Conservation (phyloP, 2,329 filamentous ascomycete genomes). For the Periconia macrospinosa region DNA sequence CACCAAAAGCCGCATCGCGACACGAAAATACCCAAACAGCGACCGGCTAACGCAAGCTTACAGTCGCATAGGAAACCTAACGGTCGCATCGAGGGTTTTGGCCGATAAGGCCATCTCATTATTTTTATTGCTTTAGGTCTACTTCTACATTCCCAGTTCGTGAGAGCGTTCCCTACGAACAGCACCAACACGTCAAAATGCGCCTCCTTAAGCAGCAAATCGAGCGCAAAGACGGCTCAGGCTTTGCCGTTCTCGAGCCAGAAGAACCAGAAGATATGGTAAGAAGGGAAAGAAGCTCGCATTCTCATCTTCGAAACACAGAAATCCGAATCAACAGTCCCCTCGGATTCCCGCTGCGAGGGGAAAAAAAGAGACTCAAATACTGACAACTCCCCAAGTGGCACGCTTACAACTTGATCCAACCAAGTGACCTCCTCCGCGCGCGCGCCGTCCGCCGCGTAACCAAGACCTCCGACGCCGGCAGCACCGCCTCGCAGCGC, state of each 20-base stretch:
- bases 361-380: background rate
- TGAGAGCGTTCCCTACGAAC: background rate
- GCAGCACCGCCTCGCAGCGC: slow-evolving; percentile 64
- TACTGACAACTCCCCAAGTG: slow-evolving; percentile 53
- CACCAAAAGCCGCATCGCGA: too few relatives aligned
- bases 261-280: slow-evolving; percentile 79
- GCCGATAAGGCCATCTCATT: too few relatives aligned
- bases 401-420: slow-evolving; percentile 75
- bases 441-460: slow-evolving; percentile 69
- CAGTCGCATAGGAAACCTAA: too few relatives aligned
- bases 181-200: slow-evolving; percentile 50
- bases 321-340: background rate
- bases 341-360: too few relatives aligned
- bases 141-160: too few relatives aligned
- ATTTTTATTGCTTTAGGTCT: too few relatives aligned
- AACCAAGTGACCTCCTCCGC: slow-evolving; percentile 64
- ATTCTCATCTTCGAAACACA: background rate
- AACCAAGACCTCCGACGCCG: slow-evolving; percentile 61
- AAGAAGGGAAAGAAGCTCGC: slow-evolving; percentile 11
- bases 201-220: slow-evolving; percentile 68
- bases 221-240: slow-evolving; percentile 64
- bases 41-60: too few relatives aligned
- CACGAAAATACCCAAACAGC: too few relatives aligned
- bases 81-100: too few relatives aligned
- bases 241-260: slow-evolving; percentile 65